A percentile compares a stretch with the other conserved stretches of the same genome.
These are phyloP conservation scores for Diaporthe sp. DNA, from an alignment of 2,329 filamentous ascomycete species.

Conservation along the genomic window DNA sequence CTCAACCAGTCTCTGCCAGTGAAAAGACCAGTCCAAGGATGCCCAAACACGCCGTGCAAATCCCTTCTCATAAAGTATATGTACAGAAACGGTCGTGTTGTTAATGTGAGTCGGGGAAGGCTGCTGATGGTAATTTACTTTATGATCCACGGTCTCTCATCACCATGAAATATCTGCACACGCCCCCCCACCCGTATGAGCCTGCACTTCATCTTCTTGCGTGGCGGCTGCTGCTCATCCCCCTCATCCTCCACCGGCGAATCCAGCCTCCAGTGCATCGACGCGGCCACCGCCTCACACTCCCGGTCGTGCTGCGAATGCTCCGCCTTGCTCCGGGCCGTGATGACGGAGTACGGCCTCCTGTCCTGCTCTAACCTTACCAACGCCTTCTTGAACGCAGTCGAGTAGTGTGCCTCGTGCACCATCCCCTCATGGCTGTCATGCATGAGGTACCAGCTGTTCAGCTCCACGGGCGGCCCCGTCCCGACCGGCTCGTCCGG, in stretches of 20 bases:
- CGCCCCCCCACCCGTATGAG: background rate
- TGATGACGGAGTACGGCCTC: background rate
- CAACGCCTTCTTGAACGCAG: background rate
- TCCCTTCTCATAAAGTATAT: background rate
- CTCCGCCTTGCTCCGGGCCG: background rate
- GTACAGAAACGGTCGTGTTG: background rate
- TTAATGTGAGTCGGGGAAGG: background rate
- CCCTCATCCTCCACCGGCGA: background rate
- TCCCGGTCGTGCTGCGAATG: background rate
- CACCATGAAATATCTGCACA: background rate
- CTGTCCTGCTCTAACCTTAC: accelerated
- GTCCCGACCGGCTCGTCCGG: background rate
- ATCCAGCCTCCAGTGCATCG: background rate
- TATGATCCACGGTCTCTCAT: background rate
- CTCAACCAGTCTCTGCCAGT: too few species aligned
- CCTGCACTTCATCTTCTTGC: background rate
- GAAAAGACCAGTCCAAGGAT: too few species aligned
- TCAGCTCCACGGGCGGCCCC: background rate
- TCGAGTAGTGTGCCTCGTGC: background rate
- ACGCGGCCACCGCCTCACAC: background rate
- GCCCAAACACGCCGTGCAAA: too few species aligned
- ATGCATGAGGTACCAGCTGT: accelerated
- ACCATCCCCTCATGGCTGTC: background rate
- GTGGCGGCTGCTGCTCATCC: background rate
- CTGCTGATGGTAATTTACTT: background rate